phyloP scores from a whole-genome alignment of 169 alveolate species.

The Plasmodium fragile region DNA sequence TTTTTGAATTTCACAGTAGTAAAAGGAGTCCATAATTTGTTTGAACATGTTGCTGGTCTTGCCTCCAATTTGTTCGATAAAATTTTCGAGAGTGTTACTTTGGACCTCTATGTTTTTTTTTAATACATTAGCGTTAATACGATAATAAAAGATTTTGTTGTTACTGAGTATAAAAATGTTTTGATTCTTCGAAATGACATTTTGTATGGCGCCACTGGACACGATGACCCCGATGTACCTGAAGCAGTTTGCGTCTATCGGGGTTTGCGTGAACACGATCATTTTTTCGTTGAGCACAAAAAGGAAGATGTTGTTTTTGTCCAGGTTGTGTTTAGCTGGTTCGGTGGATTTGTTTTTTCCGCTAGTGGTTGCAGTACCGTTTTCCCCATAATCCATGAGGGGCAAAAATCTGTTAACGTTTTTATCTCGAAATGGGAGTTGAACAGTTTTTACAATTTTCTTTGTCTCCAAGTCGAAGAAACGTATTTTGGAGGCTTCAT shows the following conservation, averaged over 20 bases:
- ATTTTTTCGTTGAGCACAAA: constrained; percentile 65
- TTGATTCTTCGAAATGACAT: constrained; percentile 36
- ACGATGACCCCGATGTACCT: constrained; percentile 60
- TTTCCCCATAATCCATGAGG: neutral
- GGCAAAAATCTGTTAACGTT: constrained; percentile 23
- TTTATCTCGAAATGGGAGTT: constrained; percentile 48
- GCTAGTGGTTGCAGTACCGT: neutral
- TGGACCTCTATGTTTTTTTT: constrained; percentile 43
- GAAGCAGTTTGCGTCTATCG: constrained; percentile 59
- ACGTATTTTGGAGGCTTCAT: constrained; percentile 54
- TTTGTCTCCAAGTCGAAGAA: constrained; percentile 65
- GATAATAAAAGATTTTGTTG: constrained; percentile 56
- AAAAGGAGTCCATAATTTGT: constrained; percentile 68
- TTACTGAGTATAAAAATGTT: constrained; percentile 48
- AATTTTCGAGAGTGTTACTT: constrained; percentile 50
- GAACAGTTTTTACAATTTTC: constrained; percentile 60
- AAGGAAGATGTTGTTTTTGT: constrained; percentile 49
- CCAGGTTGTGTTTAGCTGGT: constrained; percentile 11
- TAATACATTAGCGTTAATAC: constrained; percentile 14
- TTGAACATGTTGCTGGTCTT: constrained; percentile 30
- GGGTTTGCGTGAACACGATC: constrained; percentile 63
- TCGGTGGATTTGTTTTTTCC: neutral
- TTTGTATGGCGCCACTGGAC: constrained; percentile 50
- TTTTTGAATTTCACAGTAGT: constrained; percentile 76
- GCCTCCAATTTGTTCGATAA: constrained; percentile 72